phyloP scores from a whole-genome alignment of 176 grass and related monocot genomes.

The Oryza rufipogon region DNA sequence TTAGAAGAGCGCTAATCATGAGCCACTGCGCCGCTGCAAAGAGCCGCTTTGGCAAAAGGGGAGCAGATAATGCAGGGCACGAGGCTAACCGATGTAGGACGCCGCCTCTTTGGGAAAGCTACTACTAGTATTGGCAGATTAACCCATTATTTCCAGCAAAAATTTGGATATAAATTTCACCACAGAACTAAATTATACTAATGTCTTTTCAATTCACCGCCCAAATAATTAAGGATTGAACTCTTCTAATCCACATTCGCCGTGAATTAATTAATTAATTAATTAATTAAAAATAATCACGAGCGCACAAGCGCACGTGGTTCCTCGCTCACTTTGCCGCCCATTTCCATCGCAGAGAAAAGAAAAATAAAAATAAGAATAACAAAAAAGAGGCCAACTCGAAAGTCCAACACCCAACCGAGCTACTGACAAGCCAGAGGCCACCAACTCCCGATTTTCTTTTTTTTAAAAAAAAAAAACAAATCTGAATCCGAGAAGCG shows the following conservation, averaged over 20 bases:
- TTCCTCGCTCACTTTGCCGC: slow-evolving; percentile 23
- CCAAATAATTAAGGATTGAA: neutral
- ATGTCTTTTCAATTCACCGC: neutral
- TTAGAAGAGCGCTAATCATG: slow-evolving; percentile 33
- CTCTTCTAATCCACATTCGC: neutral
- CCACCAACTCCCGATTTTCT: slow-evolving; percentile 21
- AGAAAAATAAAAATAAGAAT: neutral
- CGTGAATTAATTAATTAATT: too few species aligned
- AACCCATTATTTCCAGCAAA: too few species aligned
- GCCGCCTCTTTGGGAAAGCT: neutral
- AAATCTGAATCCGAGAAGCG: neutral
- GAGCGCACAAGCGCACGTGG: slow-evolving; percentile 4
- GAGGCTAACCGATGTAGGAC: neutral
- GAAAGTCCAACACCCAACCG: neutral
- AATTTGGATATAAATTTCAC: neutral
- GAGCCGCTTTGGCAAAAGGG: neutral
- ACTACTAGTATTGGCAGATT: neutral
- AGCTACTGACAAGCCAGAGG: neutral
- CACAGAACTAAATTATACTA: neutral
- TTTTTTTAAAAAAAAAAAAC: neutral
- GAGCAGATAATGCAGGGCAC: neutral
- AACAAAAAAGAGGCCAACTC: neutral
- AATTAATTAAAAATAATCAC: neutral
- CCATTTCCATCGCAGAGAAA: neutral
- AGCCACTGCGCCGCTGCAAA: neutral